Base-by-base conservation (phyloP, 2,329 filamentous ascomycete genomes). In the Fusarium foetens region DNA sequence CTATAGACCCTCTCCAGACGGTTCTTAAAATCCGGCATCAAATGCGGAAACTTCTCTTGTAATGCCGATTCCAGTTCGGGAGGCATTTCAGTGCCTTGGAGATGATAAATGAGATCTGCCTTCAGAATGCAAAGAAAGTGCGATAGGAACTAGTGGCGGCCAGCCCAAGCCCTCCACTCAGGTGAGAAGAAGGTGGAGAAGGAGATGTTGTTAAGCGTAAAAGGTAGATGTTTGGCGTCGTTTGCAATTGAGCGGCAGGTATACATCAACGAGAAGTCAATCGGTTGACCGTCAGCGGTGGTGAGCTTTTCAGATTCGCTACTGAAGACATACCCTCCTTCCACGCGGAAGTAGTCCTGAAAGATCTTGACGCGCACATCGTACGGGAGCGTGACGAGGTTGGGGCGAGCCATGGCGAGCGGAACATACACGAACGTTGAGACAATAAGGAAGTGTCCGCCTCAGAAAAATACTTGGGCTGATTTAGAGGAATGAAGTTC, bases 261-360 rank as follows among this genome's bases (percentile, higher is more conserved):
- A 25, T 61, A 41, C 36, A 68, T 54, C 6, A 66, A 51, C 3
- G 41, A 38, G 7, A 68, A 23, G 31, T 57, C 16, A 35, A 68
- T 68, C n/a, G 27, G 38, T 19, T 46, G 19, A 6, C 62, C 42
- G 11, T 52, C 19, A 14, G 33, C 43, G 9, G 31, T n/a, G 16
- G 43, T 27, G 17, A 66, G 65, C 17, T 46, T 58, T 27, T 51
- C 45, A 23, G 41, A 62, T 13, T 36, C 16, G 11, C 19, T 29
- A 23, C 17, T 25, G 23, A 49, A 66, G 7, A 33, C 36, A 25
- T 68, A 68, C 5, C 62, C 62, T 12, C 33, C 55, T 13, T 66
- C 49, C 7, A 57, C 25, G 8, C 29, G 31, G 25, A 66, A 68
- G 27, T 52, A 52, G 12, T 46, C 45, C 21, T 17, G 9, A 17